Evolutionary conservation across 495 filamentous ascomycete species (phyloP), one percentile per base, ranked within the genome.

Genomic region (Entonaema liquescens): DNA sequence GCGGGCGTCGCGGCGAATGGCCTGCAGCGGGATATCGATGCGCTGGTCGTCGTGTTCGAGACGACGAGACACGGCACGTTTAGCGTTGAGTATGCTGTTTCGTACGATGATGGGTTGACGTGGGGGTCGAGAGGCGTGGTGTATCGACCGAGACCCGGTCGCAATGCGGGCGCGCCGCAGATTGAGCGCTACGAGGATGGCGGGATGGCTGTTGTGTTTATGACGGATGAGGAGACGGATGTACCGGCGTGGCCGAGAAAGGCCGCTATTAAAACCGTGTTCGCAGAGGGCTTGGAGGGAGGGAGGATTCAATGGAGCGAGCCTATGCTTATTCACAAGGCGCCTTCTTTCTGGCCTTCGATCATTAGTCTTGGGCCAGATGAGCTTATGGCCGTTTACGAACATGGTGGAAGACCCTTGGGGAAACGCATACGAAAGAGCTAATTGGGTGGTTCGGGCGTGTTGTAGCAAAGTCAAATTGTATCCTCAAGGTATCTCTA

Each of bases 31-130:
- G 28, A 31, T 11, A 49, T 21, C 19, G 70, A 72, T 3, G 84
- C 80, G 7, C 79, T 88, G 2, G 80, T 89, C 17, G 84, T 88
- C 75, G 82, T 89, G 5, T 87, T 90, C 67, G 89, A 90, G 76
- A 88, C 85, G 5, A 81, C 78, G 9, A 69, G 83, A 8, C 77
- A 78, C 19, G 82, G 83, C 12, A 78, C 81, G 0, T 89, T 89
- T 67, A 84, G 80, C 50, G 64, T 90, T 33, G 85, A 89, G 70
- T 83, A 83, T 9, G 79, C 86, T 0, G 77, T 88, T 36, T 88
- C 85, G 1, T 84, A 86, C 55, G 87, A 90, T 58, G 85, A 87
- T 54, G 88, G 88, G 1, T 58, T 66, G 1, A 86, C 79, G 26
- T 90, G 87, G 84, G 82, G 79, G 11, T 68, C 78, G 65, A 78